phyloP scores from a whole-genome alignment of 768 basidiomycete genomes.

The Basidioascus undulatus region DNA sequence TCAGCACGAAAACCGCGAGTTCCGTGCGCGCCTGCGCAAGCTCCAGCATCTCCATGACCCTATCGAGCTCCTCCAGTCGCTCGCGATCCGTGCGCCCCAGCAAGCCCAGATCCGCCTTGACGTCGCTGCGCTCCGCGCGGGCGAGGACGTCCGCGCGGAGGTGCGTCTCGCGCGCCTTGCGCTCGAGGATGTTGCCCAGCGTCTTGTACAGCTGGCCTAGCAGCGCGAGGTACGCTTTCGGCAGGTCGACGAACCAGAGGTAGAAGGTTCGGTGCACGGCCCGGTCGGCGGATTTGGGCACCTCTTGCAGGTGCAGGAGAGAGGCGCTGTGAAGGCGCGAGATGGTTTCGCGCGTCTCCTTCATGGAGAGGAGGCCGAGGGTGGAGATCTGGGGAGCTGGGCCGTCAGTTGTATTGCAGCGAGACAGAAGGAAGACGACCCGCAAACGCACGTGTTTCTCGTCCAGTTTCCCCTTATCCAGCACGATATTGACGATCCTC shows the following conservation, averaged over 20 bases:
- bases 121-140: too few species aligned
- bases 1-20: too few species aligned
- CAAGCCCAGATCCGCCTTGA: too few species aligned
- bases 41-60: too few species aligned
- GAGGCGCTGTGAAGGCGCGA: slow-evolving; percentile 55
- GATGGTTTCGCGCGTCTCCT: slow-evolving; percentile 59
- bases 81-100: too few species aligned
- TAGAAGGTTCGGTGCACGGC: slow-evolving; percentile 74
- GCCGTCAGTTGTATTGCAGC: not conserved
- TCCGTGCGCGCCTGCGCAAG: too few species aligned
- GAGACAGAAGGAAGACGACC: not conserved
- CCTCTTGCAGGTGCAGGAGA: slow-evolving; percentile 73
- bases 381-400: slow-evolving; percentile 46
- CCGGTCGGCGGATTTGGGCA: slow-evolving; percentile 71
- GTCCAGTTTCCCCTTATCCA: slow-evolving; percentile 72
- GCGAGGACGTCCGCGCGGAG: too few species aligned
- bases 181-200: slow-evolving; percentile 54
- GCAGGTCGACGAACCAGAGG: slow-evolving; percentile 80
- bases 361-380: slow-evolving; percentile 71
- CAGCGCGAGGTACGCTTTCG: slow-evolving; percentile 54
- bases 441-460: slow-evolving; percentile 54
- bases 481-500: slow-evolving; percentile 49
- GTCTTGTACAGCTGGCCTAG: slow-evolving; percentile 68
- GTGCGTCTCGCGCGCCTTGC: slow-evolving; percentile 50
- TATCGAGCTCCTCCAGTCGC: too few species aligned